Evolutionary conservation across 768 basidiomycete species (phyloP).

Genomic region (Boletus vermiculosoides): DNA sequence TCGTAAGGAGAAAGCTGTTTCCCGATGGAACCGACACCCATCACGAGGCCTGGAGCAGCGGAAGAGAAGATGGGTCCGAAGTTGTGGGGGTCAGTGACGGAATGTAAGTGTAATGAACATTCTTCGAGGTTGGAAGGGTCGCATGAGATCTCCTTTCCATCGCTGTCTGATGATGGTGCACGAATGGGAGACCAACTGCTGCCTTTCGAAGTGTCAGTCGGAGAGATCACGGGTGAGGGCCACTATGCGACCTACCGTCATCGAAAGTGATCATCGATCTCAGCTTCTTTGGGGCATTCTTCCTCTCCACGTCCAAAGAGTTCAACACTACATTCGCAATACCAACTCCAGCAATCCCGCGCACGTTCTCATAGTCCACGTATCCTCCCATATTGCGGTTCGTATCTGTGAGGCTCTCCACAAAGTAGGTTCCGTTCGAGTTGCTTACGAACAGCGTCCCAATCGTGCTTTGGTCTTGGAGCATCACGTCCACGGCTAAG

Average conservation of each 20-base stretch:
- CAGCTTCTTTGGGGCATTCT: conserved; percentile 67
- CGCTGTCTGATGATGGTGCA: conserved; percentile 54
- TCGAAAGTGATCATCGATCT: conserved; percentile 86
- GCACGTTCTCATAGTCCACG: conserved; percentile 90
- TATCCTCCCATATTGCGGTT: conserved; percentile 87
- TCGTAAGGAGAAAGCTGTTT: conserved; percentile 65
- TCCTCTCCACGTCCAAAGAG: conserved; percentile 75
- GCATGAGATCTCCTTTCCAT: conserved; percentile 65
- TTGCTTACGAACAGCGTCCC: conserved; percentile 96
- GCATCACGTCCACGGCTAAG: conserved; percentile 89
- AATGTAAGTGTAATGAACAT: conserved; percentile 90
- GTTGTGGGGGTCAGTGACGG: conserved; percentile 90
- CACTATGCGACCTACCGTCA: conserved; percentile 52
- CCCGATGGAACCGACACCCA: conserved; percentile 95
- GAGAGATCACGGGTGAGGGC: neutral
- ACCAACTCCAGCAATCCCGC: conserved; percentile 87
- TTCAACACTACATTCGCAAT: conserved; percentile 87
- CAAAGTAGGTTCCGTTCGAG: conserved; percentile 94
- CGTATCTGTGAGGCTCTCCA: conserved; percentile 86
- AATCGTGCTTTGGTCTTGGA: conserved; percentile 59
- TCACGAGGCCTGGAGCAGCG: conserved; percentile 89
- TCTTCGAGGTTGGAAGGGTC: conserved; percentile 49
- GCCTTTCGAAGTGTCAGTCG: conserved; percentile 33
- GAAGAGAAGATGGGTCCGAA: conserved; percentile 94
- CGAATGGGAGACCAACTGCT: conserved; percentile 75